A percentile compares a stretch with the other conserved stretches of the same genome.
Evolutionary conservation across 2,329 filamentous ascomycete species (phyloP).

Genomic region (Grosmannia serpens): DNA sequence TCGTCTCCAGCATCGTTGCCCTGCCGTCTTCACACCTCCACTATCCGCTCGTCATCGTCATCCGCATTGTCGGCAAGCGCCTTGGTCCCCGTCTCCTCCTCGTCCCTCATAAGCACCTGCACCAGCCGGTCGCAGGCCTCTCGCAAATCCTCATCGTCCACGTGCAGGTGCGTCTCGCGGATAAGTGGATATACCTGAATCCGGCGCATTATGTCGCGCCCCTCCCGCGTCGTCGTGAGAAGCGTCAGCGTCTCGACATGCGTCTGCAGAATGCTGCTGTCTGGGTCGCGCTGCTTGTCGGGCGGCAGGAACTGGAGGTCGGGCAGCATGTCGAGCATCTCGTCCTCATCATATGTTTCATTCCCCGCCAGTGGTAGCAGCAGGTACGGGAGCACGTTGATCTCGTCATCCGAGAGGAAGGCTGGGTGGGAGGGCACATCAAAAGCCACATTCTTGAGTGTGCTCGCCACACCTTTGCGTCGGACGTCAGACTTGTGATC

Average conservation of each 20-base stretch:
- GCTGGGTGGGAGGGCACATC: conserved; percentile 60
- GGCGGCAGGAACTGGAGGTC: conserved; percentile 83
- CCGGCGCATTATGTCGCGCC: conserved; percentile 60
- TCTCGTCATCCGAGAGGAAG: conserved; percentile 59
- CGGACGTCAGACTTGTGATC: conserved; percentile 76
- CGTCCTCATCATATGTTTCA: conserved; percentile 81
- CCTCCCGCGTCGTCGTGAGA: conserved; percentile 65
- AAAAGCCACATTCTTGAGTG: conserved; percentile 90
- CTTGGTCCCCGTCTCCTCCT: conserved; percentile 25
- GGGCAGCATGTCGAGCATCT: conserved; percentile 74
- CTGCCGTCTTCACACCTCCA: conserved; percentile 29
- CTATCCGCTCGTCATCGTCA: conserved; percentile 41
- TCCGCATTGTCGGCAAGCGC: conserved; percentile 29
- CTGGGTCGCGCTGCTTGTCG: conserved; percentile 75
- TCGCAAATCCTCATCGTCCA: conserved; percentile 66
- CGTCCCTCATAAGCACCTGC: conserved; percentile 76
- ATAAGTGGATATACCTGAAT: conserved; percentile 84
- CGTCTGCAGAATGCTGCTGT: conserved; percentile 66
- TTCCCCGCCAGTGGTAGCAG: conserved; percentile 77
- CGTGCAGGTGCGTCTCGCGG: conserved; percentile 69
- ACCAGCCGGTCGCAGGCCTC: conserved; percentile 85
- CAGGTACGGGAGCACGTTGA: conserved; percentile 79
- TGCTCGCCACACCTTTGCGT: conserved; percentile 86
- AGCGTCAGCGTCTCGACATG: conserved; percentile 83
- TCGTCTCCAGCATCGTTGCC: background rate